phyloP scores from a whole-genome alignment of 345 rosid genomes.

The Nephelium lappaceum region DNA sequence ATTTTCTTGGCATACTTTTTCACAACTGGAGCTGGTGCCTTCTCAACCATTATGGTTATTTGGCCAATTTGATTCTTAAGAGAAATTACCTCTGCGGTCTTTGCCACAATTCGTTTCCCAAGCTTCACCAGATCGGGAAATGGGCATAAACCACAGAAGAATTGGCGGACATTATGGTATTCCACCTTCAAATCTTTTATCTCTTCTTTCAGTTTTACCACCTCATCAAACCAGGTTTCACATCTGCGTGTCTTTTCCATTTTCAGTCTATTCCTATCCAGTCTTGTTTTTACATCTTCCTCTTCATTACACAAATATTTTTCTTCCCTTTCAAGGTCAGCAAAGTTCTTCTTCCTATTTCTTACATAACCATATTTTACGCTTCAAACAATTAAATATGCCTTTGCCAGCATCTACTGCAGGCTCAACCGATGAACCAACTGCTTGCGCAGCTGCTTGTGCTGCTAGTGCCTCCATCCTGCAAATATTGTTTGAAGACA shows the following conservation, averaged over 20 bases:
- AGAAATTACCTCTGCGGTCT: neutral
- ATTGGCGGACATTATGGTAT: neutral
- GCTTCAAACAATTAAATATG: too few relatives aligned
- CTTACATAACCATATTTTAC: too few relatives aligned
- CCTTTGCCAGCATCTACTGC: too few relatives aligned
- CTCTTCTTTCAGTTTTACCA: neutral
- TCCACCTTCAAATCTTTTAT: neutral
- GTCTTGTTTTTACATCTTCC: neutral
- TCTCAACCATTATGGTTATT: neutral
- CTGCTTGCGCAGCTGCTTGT: too few relatives aligned
- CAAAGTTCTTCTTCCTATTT: too few relatives aligned
- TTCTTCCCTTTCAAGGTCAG: conserved; percentile 2
- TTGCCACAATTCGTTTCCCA: neutral
- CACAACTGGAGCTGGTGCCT: neutral
- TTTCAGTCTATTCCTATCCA: neutral
- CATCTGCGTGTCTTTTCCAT: neutral
- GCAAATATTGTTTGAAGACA: too few relatives aligned
- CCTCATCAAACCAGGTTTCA: conserved; percentile 1
- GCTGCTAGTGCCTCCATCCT: too few relatives aligned
- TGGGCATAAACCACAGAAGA: neutral
- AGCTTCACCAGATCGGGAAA: neutral
- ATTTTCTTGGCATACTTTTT: conserved; percentile 5
- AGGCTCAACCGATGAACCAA: too few relatives aligned
- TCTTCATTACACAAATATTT: neutral
- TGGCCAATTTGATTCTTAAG: neutral